phyloP scores from a whole-genome alignment of 306 rosid species.

The Prunus armeniaca region DNA sequence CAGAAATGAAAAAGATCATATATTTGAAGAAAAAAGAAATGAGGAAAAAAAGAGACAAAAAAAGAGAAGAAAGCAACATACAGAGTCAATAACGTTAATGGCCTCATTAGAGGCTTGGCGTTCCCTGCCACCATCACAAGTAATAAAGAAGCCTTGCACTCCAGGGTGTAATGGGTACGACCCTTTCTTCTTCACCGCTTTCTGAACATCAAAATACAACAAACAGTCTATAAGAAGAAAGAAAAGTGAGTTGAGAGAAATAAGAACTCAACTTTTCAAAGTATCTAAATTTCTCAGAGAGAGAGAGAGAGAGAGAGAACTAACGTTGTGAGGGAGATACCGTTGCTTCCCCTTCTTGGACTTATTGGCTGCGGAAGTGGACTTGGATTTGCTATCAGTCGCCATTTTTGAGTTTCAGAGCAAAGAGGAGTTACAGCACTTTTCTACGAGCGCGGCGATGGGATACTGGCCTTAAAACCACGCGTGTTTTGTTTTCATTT shows the following conservation, averaged over 20 bases:
- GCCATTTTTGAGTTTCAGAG: slow-evolving; percentile 43
- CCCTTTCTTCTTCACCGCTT: slow-evolving; percentile 82
- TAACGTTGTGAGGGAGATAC: slow-evolving; percentile 79
- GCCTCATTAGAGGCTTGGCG: slow-evolving; percentile 91
- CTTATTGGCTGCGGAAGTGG: slow-evolving; percentile 20
- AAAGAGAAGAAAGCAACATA: slow-evolving; percentile 18
- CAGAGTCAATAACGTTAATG: slow-evolving; percentile 81
- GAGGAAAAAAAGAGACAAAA: neutral
- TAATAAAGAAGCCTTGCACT: slow-evolving; percentile 87
- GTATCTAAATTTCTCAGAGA: neutral
- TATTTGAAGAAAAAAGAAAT: neutral
- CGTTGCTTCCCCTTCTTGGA: slow-evolving; percentile 71
- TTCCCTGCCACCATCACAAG: slow-evolving; percentile 96
- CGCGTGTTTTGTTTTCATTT: neutral
- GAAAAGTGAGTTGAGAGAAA: neutral
- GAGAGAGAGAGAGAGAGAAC: slow-evolving; percentile 11
- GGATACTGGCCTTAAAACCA: neutral
- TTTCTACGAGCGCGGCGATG: neutral
- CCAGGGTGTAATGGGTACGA: slow-evolving; percentile 82
- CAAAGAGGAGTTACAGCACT: slow-evolving; percentile 1
- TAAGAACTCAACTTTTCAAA: neutral
- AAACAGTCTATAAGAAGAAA: neutral
- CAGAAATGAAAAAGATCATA: neutral
- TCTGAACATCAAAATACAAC: slow-evolving; percentile 41
- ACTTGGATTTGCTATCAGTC: slow-evolving; percentile 39